Percentiles rank a stretch among this genome's conserved stretches.
These are phyloP conservation scores for Pyracantha coccinea DNA, from an alignment of 331 rosid species.

Conservation along the genomic window DNA sequence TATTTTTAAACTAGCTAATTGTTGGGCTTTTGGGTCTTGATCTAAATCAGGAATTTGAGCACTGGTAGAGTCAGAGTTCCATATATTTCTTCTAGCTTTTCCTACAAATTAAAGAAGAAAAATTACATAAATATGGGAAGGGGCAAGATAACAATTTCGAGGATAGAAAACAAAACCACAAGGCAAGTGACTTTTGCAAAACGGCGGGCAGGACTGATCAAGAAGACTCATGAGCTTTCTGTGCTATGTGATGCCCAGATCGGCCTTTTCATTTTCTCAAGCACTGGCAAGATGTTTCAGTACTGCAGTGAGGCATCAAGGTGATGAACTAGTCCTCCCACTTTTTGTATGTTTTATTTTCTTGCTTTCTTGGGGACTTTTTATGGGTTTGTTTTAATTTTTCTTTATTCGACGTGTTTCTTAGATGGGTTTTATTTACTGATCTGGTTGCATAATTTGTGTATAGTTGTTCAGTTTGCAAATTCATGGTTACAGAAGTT, in stretches of 20 bases:
- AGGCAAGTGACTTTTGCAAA: slow-evolving; percentile 56
- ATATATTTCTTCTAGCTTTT: background rate
- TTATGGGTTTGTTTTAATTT: background rate
- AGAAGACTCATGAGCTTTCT: slow-evolving; percentile 61
- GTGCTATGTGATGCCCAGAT: slow-evolving; percentile 62
- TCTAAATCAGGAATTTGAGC: slow-evolving; percentile 8
- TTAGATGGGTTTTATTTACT: background rate
- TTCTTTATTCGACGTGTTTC: background rate
- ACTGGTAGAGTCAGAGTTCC: slow-evolving; percentile 2
- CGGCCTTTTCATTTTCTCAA: slow-evolving; percentile 50
- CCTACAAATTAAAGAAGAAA: background rate
- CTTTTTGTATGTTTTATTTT: background rate
- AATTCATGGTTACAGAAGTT: background rate
- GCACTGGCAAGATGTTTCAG: slow-evolving; percentile 42
- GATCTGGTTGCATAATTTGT: background rate
- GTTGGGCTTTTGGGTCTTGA: background rate
- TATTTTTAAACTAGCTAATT: background rate
- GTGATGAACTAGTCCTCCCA: slow-evolving; percentile 4
- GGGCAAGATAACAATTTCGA: slow-evolving; percentile 37
- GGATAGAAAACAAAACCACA: slow-evolving; percentile 45
- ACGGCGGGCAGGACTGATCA: slow-evolving; percentile 43
- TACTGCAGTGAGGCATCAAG: slow-evolving; percentile 33
- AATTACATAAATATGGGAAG: slow-evolving; percentile 34
- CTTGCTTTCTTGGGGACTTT: background rate
- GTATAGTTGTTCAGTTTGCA: background rate